Percentiles rank a stretch among this genome's conserved stretches.
Conservation (phyloP, 768 basidiomycete genomes). For the Cystobasidium onofrii region DNA sequence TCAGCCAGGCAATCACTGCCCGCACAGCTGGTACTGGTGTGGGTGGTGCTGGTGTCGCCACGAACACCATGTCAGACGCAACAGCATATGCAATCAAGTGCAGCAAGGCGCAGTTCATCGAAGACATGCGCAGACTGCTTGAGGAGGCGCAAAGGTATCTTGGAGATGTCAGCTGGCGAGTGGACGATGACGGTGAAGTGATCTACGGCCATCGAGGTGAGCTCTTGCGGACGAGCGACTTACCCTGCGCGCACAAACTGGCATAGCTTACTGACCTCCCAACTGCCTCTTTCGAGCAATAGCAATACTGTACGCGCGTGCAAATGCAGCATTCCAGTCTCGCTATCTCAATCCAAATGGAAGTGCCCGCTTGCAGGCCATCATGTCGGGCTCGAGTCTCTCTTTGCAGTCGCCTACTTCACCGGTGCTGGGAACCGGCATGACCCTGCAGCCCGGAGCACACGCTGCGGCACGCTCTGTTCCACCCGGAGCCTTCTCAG, state of each 20-base stretch:
- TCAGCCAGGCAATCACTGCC: not conserved
- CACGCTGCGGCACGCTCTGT: conserved; percentile 45
- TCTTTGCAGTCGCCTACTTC: conserved; percentile 45
- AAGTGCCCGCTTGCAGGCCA: conserved; percentile 49
- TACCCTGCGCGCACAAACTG: not conserved
- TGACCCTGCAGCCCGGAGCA: not conserved
- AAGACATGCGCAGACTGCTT: not conserved
- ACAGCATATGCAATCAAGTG: not conserved
- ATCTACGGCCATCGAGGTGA: conserved; percentile 87
- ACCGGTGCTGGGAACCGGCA: conserved; percentile 51
- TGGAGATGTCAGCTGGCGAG: conserved; percentile 26
- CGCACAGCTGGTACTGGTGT: not conserved
- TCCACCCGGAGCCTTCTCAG: conserved; percentile 45
- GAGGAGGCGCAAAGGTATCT: not conserved
- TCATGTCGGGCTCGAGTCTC: conserved; percentile 20
- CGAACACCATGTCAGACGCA: not conserved
- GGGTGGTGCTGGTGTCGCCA: not conserved
- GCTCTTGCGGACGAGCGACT: conserved; percentile 34
- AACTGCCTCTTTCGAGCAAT: not conserved
- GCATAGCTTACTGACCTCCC: too few relatives aligned
- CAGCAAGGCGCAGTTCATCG: not conserved
- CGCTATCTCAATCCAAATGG: conserved; percentile 65
- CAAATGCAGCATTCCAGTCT: conserved; percentile 80
- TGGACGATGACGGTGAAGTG: conserved; percentile 51
- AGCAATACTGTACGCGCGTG: conserved; percentile 92